A percentile compares a stretch with the other conserved stretches of the same genome.
Conservation (phyloP, 768 basidiomycete species). For the Mycena indigotica region DNA sequence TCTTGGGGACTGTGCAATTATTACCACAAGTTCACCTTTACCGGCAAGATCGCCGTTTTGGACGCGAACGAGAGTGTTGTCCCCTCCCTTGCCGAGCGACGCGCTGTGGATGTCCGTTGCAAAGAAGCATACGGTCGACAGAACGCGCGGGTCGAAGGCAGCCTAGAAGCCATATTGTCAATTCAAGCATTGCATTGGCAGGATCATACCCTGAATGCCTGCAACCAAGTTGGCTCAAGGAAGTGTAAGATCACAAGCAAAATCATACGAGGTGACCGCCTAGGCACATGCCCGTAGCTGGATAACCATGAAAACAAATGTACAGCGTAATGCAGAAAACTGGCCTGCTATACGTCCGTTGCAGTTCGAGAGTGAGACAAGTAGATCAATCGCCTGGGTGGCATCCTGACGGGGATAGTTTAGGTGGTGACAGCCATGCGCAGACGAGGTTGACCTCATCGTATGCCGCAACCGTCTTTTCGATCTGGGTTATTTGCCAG, state of each 20-base stretch:
- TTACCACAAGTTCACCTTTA: conserved; percentile 83
- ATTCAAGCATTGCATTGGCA: no score
- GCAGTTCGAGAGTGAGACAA: conserved; percentile 75
- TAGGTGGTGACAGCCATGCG: not conserved
- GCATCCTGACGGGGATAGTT: conserved; percentile 59
- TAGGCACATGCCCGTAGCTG: conserved; percentile 89
- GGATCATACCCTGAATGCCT: conserved; percentile 46
- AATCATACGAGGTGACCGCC: conserved; percentile 77
- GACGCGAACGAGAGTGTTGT: conserved; percentile 78
- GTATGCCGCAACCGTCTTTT: conserved; percentile 86
- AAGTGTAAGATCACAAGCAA: conserved; percentile 1
- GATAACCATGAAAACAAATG: conserved; percentile 10
- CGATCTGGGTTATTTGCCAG: conserved; percentile 66
- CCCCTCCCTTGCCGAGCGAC: conserved; percentile 81
- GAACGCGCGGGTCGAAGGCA: conserved; percentile 82
- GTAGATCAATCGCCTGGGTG: conserved; percentile 72
- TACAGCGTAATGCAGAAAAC: conserved; percentile 22
- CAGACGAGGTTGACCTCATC: conserved; percentile 62
- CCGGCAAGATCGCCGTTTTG: conserved; percentile 71
- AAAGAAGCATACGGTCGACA: conserved; percentile 90
- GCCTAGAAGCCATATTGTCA: conserved; percentile 60
- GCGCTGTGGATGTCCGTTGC: conserved; percentile 92
- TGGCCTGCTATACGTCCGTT: conserved; percentile 87
- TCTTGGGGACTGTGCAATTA: conserved; percentile 28
- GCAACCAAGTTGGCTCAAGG: not conserved